A percentile compares a stretch with the other conserved stretches of the same genome.
Evolutionary conservation across 805 yeast genomes (phyloP).

Genomic region (Suhomyces vadensis): DNA sequence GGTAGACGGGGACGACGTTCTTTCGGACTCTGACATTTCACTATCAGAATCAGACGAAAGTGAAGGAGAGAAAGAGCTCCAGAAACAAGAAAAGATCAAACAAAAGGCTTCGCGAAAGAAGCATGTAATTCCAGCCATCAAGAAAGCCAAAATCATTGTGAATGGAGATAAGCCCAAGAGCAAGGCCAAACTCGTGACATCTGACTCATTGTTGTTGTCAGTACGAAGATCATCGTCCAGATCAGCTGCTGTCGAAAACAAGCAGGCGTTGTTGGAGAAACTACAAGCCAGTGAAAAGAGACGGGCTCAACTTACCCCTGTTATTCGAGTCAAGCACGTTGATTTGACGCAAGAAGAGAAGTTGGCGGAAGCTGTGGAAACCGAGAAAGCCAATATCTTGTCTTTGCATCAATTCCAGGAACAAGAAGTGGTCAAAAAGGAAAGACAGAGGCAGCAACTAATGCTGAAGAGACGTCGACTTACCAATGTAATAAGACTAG

Average conservation of each 20-base stretch:
- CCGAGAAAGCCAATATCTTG: conserved; percentile 73
- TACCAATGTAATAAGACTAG: conserved; percentile 56
- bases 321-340: conserved; percentile 38
- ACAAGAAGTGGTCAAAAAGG: conserved; percentile 79
- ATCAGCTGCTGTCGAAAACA: conserved; percentile 72
- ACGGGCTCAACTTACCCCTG: conserved; percentile 48
- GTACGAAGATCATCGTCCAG: conserved; percentile 76
- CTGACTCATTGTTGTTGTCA: conserved; percentile 52
- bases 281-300: conserved; percentile 68
- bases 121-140: conserved; percentile 32
- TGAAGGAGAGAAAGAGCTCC: conserved; percentile 67
- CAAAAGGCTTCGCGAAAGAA: conserved; percentile 27
- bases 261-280: conserved; percentile 72
- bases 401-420: conserved; percentile 79
- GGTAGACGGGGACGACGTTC: conserved; percentile 44
- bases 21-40: conserved; percentile 55
- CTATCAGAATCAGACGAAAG: conserved; percentile 60
- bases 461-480: conserved; percentile 64
- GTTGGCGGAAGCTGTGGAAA: conserved; percentile 79
- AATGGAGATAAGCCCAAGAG: conserved; percentile 28
- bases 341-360: conserved; percentile 73
- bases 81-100: conserved; percentile 41
- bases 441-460: conserved; percentile 71
- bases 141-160: conserved; percentile 26
- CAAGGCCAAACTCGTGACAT: conserved; percentile 30